These are phyloP conservation scores for Tuber melanosporum DNA, from an alignment of 495 filamentous ascomycete genomes.

Conservation along the genomic window DNA sequence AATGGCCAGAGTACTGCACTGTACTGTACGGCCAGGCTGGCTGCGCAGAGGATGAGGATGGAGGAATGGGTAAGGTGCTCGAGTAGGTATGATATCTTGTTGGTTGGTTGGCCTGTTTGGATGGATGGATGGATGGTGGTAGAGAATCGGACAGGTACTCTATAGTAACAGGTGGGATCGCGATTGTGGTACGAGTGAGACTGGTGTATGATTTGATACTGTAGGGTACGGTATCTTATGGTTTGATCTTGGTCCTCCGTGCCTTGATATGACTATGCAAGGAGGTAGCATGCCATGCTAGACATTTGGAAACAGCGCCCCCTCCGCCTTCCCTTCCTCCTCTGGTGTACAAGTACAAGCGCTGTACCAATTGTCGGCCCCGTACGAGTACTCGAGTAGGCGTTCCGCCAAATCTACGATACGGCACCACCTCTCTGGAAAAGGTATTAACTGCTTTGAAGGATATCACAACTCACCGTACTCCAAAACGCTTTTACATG, in stretches of 20 bases:
- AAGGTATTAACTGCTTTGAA: not conserved
- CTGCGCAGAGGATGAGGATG: not conserved
- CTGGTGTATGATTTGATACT: not conserved
- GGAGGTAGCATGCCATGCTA: not conserved
- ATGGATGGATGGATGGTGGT: not conserved
- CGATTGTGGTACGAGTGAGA: not conserved
- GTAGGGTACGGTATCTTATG: not conserved
- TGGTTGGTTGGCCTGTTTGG: not conserved
- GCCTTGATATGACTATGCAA: slow-evolving; percentile 1
- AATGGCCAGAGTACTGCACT: not conserved
- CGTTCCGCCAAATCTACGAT: not conserved
- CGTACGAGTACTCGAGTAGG: not conserved
- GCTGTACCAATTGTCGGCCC: not conserved
- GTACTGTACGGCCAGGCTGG: not conserved
- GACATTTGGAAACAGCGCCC: not conserved
- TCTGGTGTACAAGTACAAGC: not conserved
- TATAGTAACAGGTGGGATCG: not conserved
- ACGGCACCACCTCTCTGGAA: not conserved
- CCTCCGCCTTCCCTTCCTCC: not conserved
- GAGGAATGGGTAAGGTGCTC: not conserved
- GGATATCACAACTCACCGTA: not conserved
- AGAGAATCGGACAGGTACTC: not conserved
- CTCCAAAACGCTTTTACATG: not conserved
- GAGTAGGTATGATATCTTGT: not conserved
- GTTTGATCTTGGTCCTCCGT: not conserved